Evolutionary conservation across 2,329 filamentous ascomycete species (phyloP), one percentile per base, ranked within the genome.

Genomic region (Colletotrichum shisoi): DNA sequence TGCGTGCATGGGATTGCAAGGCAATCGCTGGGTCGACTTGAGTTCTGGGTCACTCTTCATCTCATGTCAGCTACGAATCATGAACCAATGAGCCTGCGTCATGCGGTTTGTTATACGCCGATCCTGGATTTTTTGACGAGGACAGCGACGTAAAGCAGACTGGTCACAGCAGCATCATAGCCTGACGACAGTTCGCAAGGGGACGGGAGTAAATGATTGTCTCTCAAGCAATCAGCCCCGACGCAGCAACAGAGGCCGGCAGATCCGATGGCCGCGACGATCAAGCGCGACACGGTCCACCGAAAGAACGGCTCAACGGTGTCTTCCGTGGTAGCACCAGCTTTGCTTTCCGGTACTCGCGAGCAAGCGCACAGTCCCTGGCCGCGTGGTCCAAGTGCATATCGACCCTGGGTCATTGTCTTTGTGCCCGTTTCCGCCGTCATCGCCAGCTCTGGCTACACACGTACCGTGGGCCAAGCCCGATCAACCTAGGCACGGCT

Each of bases 281-380:
- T 51, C 49, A 8, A 60, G 13, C 34, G 24, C 17, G 17, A 49
- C 24, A 42, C 46, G 46, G 21, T 51, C 45, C 39, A 46, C 39
- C 44, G 6, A 17, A n/a, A n/a, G n/a, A n/a, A 45, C 21, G 17
- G 44, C 45, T 19, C 27, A 49, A 52, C 62, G 48, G 62, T 34
- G 48, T 53, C 40, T 61, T 57, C 63, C 63, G 45, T 31, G 27
- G 58, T 15, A 45, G 63, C 39, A 51, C 40, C 46, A 54, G 42
- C 49, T 49, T 13, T 46, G 19, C n/a, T 17, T 19, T 27, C 27
- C 31, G 46, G 31, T 39, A 44, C 39, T 31, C 49, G 40, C 34
- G 44, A 40, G 49, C 8, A 49, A 48, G 27, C 39, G 63, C 63
- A 62, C 63, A 62, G 58, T 63, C 51, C 27, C 15, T 37, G 24